phyloP scores from a whole-genome alignment of 345 rosid genomes.

The Camelina hispida region DNA sequence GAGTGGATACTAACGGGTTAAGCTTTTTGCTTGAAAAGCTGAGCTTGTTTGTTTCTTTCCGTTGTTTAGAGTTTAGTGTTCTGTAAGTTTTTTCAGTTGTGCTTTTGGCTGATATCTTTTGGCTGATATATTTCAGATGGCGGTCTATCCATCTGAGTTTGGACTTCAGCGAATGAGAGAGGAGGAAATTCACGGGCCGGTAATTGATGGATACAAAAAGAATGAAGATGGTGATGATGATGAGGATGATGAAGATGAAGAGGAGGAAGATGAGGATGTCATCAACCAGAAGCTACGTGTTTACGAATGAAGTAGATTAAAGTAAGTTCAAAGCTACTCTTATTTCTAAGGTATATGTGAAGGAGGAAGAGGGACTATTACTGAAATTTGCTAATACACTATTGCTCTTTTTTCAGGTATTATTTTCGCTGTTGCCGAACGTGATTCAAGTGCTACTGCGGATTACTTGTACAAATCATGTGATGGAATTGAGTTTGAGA shows the following conservation, averaged over 20 bases:
- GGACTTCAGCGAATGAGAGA: slow-evolving; percentile 90
- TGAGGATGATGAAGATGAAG: slow-evolving; percentile 43
- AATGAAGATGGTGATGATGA: slow-evolving; percentile 52
- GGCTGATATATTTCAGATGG: no score
- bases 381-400: not conserved
- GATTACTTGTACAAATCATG: slow-evolving; percentile 80
- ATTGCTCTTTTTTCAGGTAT: slow-evolving; percentile 54
- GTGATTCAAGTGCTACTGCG: slow-evolving; percentile 84
- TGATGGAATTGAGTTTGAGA: slow-evolving; percentile 90
- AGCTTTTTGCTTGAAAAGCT: not conserved
- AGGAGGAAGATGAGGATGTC: slow-evolving; percentile 50
- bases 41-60: not conserved
- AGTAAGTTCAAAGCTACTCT: slow-evolving; percentile 49
- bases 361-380: not conserved
- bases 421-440: slow-evolving; percentile 83
- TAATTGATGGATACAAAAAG: slow-evolving; percentile 57
- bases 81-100: not conserved
- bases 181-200: slow-evolving; percentile 94
- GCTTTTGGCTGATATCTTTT: slow-evolving; percentile 18
- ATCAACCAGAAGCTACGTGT: slow-evolving; percentile 66
- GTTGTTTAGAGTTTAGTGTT: not conserved
- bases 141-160: slow-evolving; percentile 91
- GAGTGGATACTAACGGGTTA: slow-evolving; percentile 1
- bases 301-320: slow-evolving; percentile 80
- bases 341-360: not conserved